Base-by-base conservation (phyloP, 2,329 filamentous ascomycete genomes). In the Daldinia sp. region DNA sequence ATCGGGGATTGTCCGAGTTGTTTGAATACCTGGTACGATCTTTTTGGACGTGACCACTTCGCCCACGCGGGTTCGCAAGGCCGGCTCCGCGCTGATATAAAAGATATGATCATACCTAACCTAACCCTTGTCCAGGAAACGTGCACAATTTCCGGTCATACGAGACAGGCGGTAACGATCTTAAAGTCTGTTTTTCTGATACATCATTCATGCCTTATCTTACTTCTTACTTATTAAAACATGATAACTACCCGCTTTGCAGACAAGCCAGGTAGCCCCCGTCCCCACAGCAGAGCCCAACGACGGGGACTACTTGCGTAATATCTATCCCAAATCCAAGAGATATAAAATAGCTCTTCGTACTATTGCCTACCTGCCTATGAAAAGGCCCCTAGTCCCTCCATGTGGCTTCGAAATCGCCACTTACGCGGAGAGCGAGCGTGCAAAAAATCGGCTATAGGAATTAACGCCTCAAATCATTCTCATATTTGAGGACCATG, bases 1-100 rank as follows among this genome's bases (percentile, higher is more conserved):
- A 53, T 48, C 18, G 51, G 28, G 39, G 37, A 60, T 59, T 35
- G 23, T 44, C 50, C 50, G 26, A 41, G 23, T 20, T 35, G 12
- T 41, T 50, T 20, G 44, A 60, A 61, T 42, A 56, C 39, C 44
- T 37, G 61, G 61, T 39, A 35, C 56, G 37, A 58, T 53, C 44
- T 48, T 18, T 35, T 30, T 23, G 37, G 33, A 35, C 33, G 33
- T 35, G 33, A 9, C 33, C 33, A 35, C 33, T 6, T 1, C n/a
- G 41, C 30, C 28, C 23, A 26, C 46, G 20, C 51, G 46, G 42
- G 9, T 57, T 57, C 60, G 28, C 60, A 56, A 18, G 28, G 18
- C 35, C 39, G 18, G 15, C 28, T 54, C 50, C 26, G 39, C 50
- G 18, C 39, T 44, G 39, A 44, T 54, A 39, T 42, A 18, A 63